These are phyloP conservation scores for Narthecium ossifragum DNA, from an alignment of 106 monocot species.

Conservation along the genomic window DNA sequence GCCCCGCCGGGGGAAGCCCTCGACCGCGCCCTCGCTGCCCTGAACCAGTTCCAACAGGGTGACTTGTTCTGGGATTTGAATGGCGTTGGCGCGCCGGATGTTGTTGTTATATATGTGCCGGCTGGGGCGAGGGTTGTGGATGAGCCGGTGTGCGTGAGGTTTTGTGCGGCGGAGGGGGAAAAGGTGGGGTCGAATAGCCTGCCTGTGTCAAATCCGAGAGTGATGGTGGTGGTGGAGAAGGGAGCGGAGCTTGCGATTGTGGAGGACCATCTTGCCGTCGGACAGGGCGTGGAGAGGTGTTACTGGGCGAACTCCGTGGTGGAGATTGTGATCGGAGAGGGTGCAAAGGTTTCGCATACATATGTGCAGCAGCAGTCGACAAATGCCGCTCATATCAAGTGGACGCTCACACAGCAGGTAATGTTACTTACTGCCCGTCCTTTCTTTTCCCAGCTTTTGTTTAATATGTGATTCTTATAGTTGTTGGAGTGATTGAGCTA, in stretches of 20 bases:
- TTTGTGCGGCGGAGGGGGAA: conserved; percentile 23
- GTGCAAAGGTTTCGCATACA: conserved; percentile 60
- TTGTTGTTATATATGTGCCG: conserved; percentile 62
- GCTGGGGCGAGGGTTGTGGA: conserved; percentile 32
- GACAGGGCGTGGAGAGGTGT: conserved; percentile 28
- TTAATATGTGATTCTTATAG: no score
- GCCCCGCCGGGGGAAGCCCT: conserved; percentile 18
- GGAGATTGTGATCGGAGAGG: conserved; percentile 71
- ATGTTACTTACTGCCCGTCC: no score
- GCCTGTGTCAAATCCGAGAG: conserved; percentile 78
- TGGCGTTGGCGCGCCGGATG: conserved; percentile 62
- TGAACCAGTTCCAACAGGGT: conserved; percentile 21
- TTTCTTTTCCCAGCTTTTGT: no score
- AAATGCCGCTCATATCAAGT: conserved; percentile 85
- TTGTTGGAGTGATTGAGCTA: no score
- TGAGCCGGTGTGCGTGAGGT: conserved; percentile 53
- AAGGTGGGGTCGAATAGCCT: conserved; percentile 30
- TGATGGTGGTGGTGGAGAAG: conserved; percentile 75
- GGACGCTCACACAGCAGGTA: conserved; percentile 81
- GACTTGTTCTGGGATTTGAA: conserved; percentile 83
- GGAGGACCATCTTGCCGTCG: conserved; percentile 72
- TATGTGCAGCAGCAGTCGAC: conserved; percentile 66
- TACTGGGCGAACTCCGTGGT: conserved; percentile 91
- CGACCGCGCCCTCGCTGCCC: conserved; percentile 29
- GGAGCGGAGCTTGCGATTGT: conserved; percentile 70